Evolutionary conservation across 2,329 filamentous ascomycete genomes (phyloP), one percentile per base, ranked within the genome.

Genomic region (Graphilbum fragrans): DNA sequence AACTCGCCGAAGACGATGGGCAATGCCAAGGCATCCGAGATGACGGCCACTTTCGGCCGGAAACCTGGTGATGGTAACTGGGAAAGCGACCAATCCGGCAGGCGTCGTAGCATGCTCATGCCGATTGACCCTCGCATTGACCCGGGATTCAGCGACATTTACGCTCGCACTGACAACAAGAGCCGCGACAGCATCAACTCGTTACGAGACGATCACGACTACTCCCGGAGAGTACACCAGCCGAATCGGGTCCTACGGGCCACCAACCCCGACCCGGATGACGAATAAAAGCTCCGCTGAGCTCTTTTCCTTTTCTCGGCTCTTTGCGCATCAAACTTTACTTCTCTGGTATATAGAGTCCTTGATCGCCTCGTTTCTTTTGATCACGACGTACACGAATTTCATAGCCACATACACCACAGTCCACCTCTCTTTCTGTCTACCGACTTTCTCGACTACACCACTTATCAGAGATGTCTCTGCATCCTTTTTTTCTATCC

Each of bases 111-210:
- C 42, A 72, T 53, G 19, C 45, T 79, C 41, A 68, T 73, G 63
- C 70, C 73, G 9, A 68, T 78, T 41, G 77, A 81, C 52, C 77
- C 77, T 25, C 66, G 77, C 35, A 70, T 80, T 62, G 72, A 80
- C 50, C 76, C 76, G 1, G 77, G 72, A 46, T 67, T 71, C 37
- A 65, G 67, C 29, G 70, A 69, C 17, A 60, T 78, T 12, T 80
- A 79, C 53, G 60, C 63, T 35, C 64, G 70, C 17, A 60, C 60
- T 35, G 63, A 64, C 21, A 77, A 69, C 50, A 71, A 70, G 54
- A 80, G 75, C 50, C 69, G 69, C 46, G 76, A 80, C 54, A 80
- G 75, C 53, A 60, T 81, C 52, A 73, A 73, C 49, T 80, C 76
- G 2, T 58, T 81, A 5, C 71, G 71, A 43, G 77, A 81, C 52